phyloP scores from a whole-genome alignment of 495 filamentous ascomycete genomes.

The Hypoxylon fuscum region DNA sequence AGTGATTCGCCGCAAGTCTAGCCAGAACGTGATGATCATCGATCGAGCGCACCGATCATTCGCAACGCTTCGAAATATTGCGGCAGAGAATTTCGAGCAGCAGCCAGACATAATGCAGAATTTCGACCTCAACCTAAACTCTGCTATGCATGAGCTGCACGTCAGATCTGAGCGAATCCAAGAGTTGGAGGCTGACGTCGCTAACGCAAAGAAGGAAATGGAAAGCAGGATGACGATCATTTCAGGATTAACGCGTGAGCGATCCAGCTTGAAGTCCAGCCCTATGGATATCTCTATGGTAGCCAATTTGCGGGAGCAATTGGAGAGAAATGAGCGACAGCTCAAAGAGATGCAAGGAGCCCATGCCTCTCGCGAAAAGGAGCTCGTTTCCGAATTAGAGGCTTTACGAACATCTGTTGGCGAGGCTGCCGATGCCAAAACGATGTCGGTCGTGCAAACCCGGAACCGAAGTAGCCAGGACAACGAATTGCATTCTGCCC shows the following conservation, averaged over 20 bases:
- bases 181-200: slow-evolving; percentile 85
- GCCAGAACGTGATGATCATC: slow-evolving; percentile 87
- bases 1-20: slow-evolving; percentile 91
- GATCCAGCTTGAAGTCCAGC: slow-evolving; percentile 85
- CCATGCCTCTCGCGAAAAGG: slow-evolving; percentile 75
- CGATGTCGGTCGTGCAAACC: slow-evolving; percentile 19
- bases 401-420: slow-evolving; percentile 68
- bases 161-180: slow-evolving; percentile 86
- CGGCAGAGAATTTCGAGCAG: slow-evolving; percentile 81
- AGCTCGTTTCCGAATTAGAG: slow-evolving; percentile 74
- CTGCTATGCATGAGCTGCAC: slow-evolving; percentile 92
- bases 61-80: slow-evolving; percentile 86
- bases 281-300: slow-evolving; percentile 94
- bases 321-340: slow-evolving; percentile 83
- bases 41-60: slow-evolving; percentile 95
- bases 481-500: slow-evolving; percentile 51
- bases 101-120: slow-evolving; percentile 87
- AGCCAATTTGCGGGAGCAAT: slow-evolving; percentile 84
- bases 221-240: slow-evolving; percentile 95
- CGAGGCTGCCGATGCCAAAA: slow-evolving; percentile 40
- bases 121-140: slow-evolving; percentile 90
- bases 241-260: slow-evolving; percentile 88
- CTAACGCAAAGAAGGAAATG: slow-evolving; percentile 90
- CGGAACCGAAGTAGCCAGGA: slow-evolving; percentile 25
- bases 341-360: slow-evolving; percentile 77